Base-by-base conservation (phyloP, 129 eudicot species). In the Centrapalus pauciflorus region DNA sequence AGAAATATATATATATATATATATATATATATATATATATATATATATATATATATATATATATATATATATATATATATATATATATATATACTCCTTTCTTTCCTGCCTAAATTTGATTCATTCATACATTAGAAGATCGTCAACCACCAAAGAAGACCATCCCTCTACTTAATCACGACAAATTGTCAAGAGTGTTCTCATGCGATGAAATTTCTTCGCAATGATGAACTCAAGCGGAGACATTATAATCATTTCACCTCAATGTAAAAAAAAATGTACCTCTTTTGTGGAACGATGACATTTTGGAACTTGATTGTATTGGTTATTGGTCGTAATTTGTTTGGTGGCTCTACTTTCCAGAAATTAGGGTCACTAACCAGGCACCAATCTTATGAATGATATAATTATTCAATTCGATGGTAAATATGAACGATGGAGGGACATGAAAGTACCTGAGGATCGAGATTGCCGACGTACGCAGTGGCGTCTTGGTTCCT, bases 401-500 rank as follows among this genome's bases (percentile, higher is more conserved):
- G 25, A 2, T n/a, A 4, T 14, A 49, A n/a, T 20, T 51, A n/a
- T 25, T 34, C 14, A 32, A 64, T 64, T 28, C 38, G 21, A 73
- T 3, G 7, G 33, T 55, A 30, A 56, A 32, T 30, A 66, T 23
- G 49, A 43, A 21, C 1, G 17, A 55, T 19, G 21, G 28, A 24
- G 4, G 16, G 52, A 49, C 12, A 13, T 27, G 29, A 24, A 16
- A 37, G n/a, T 55, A 74, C 95, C 89, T 92, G 90, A 64, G 95
- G 79, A 12, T 92, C 98, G 67, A 92, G 96, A 69, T 88, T 88
- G 77, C 98, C 98, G 76, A 92, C 96, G 74, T 92, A 92, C 49
- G 90, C 96, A 63, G 98, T 92, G 85, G 98, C 98, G 77, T 92
- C 98, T 77, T 92, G 98, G 87, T 92, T 92, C 69, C 98, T 77